Percentiles rank a stretch among this genome's conserved stretches.
Conservation (phyloP, 176 grass and related monocot species). For the Phoenix dactylifera region DNA sequence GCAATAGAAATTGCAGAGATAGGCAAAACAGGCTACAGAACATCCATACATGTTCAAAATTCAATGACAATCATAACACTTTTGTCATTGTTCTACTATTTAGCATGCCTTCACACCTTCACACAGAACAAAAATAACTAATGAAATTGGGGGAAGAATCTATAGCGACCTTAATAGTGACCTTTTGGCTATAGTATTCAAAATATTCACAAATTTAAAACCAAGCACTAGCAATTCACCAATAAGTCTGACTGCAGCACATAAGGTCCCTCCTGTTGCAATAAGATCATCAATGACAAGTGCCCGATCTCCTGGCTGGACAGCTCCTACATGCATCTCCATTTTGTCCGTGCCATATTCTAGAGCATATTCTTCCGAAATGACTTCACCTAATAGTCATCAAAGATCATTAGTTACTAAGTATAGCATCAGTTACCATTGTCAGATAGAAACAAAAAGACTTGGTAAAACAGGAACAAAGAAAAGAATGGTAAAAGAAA, state of each 20-base stretch:
- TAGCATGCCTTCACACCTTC: too few species aligned
- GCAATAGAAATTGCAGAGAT: too few species aligned
- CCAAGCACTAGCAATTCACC: constrained; percentile 30
- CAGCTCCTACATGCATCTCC: constrained; percentile 96
- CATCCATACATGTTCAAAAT: too few species aligned
- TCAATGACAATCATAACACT: too few species aligned
- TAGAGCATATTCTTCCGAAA: constrained; percentile 77
- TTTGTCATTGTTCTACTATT: too few species aligned
- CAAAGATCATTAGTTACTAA: constrained; percentile 21
- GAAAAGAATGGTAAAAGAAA: not conserved
- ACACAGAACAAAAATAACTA: too few species aligned
- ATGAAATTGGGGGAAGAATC: too few species aligned
- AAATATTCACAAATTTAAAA: not conserved
- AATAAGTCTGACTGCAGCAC: constrained; percentile 68
- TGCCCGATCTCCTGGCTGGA: constrained; percentile 43
- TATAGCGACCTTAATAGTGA: too few species aligned
- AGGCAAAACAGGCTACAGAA: too few species aligned
- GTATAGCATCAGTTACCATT: not conserved
- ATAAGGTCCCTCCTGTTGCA: constrained; percentile 80
- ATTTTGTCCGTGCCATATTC: constrained; percentile 92
- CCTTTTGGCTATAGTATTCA: too few species aligned
- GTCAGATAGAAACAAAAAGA: too few species aligned
- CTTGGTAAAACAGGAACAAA: not conserved
- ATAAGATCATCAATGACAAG: constrained; percentile 90
- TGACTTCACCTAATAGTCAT: constrained; percentile 65